phyloP scores from a whole-genome alignment of 1,284 basidiomycete species.

The Ustilago tritici region DNA sequence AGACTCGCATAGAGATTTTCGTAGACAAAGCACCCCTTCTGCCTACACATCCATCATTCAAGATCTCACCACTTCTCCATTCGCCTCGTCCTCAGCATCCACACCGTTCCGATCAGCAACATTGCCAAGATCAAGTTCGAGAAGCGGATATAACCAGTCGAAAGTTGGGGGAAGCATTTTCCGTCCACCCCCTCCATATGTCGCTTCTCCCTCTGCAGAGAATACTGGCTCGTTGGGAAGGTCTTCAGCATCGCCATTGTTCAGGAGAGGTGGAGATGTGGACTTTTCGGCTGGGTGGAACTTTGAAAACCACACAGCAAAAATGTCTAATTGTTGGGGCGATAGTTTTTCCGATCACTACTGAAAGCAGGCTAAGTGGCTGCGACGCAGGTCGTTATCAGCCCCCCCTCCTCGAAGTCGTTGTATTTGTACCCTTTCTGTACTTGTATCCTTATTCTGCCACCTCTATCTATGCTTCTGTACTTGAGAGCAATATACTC shows the following conservation, averaged over 20 bases:
- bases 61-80: slow-evolving; percentile 36
- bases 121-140: slow-evolving; percentile 22
- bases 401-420: no score
- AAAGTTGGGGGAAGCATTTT: slow-evolving; percentile 12
- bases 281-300: slow-evolving; percentile 39
- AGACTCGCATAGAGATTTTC: slow-evolving; percentile 15
- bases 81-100: slow-evolving; percentile 6
- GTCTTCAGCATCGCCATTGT: background rate
- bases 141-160: background rate
- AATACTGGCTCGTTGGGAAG: background rate
- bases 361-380: background rate
- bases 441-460: background rate
- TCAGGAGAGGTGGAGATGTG: background rate
- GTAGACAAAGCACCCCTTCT: slow-evolving; percentile 15
- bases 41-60: slow-evolving; percentile 34
- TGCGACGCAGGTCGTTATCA: background rate
- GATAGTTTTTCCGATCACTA: slow-evolving; percentile 10
- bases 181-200: slow-evolving; percentile 13
- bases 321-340: background rate
- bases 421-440: slow-evolving; percentile 16
- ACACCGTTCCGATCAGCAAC: slow-evolving; percentile 35
- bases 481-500: no score
- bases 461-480: background rate
- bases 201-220: background rate
- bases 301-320: slow-evolving; percentile 22